A percentile compares a stretch with the other conserved stretches of the same genome.
phyloP scores from a whole-genome alignment of 441 rosid genomes.

The Euphorbia schlechtendalii region DNA sequence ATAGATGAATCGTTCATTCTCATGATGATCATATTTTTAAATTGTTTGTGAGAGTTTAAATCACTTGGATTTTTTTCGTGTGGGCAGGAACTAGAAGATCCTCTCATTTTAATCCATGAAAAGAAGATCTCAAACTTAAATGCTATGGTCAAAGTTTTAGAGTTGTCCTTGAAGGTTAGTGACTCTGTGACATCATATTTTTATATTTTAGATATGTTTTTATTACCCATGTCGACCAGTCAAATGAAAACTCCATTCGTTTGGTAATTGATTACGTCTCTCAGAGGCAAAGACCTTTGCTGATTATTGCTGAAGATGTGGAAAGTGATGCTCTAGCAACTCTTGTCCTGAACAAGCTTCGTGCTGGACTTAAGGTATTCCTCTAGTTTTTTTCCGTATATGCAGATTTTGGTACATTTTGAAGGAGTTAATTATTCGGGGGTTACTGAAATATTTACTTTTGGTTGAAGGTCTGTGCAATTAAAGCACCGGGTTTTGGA shows the following conservation, averaged over 20 bases:
- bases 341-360: conserved; percentile 77
- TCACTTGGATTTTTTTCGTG: neutral
- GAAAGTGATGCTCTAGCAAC: conserved; percentile 88
- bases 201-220: neutral
- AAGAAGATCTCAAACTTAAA: conserved; percentile 69
- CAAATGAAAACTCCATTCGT: neutral
- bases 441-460: conserved; percentile 2
- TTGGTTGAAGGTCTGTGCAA: conserved; percentile 37
- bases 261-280: neutral
- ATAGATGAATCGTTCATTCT: neutral
- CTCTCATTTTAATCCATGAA: conserved; percentile 78
- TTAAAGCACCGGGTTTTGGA: conserved; percentile 91
- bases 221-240: neutral
- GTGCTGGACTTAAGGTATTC: conserved; percentile 80
- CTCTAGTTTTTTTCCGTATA: neutral
- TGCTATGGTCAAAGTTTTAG: conserved; percentile 75
- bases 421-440: neutral
- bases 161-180: conserved; percentile 72
- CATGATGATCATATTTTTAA: neutral
- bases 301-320: conserved; percentile 77
- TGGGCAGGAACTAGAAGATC: conserved; percentile 74
- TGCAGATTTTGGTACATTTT: neutral
- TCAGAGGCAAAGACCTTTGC: conserved; percentile 71
- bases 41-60: too few relatives aligned
- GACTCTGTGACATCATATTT: neutral